Percentiles rank a stretch among this genome's conserved stretches.
phyloP scores from a whole-genome alignment of 306 rosid genomes.

The Vicia faba region DNA sequence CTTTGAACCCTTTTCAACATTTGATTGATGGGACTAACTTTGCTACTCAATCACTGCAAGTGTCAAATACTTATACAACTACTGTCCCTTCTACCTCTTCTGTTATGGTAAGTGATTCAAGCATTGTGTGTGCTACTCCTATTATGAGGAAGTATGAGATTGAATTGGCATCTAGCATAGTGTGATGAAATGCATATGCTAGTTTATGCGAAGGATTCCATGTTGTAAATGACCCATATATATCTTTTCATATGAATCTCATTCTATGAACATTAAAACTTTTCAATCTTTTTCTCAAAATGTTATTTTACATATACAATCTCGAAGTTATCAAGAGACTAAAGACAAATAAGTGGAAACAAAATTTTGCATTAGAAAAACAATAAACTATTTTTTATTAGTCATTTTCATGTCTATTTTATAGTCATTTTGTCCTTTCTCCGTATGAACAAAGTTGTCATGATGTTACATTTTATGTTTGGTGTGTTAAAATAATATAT shows the following conservation, averaged over 20 bases:
- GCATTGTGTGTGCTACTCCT: conserved; percentile 34
- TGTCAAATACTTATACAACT: conserved; percentile 10
- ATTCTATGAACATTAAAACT: too few species aligned
- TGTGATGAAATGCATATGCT: background rate
- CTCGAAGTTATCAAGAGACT: background rate
- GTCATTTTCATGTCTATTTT: conserved; percentile 5
- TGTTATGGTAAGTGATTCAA: conserved; percentile 17
- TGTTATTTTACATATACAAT: too few species aligned
- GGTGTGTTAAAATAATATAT: background rate
- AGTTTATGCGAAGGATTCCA: background rate
- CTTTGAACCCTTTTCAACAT: conserved; percentile 48
- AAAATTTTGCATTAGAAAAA: background rate
- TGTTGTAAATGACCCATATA: too few species aligned
- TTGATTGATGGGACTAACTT: background rate
- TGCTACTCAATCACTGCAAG: background rate
- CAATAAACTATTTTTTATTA: background rate
- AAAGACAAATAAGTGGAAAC: background rate
- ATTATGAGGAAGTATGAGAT: conserved; percentile 35
- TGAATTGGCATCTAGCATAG: conserved; percentile 34
- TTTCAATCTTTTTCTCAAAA: background rate
- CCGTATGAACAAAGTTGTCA: background rate
- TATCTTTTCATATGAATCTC: too few species aligned
- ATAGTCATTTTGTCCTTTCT: conserved; percentile 1
- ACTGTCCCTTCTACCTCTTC: conserved; percentile 15
- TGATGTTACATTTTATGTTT: background rate